Evolutionary conservation across 306 rosid species (phyloP).

Genomic region (Astragalus membranaceus): DNA sequence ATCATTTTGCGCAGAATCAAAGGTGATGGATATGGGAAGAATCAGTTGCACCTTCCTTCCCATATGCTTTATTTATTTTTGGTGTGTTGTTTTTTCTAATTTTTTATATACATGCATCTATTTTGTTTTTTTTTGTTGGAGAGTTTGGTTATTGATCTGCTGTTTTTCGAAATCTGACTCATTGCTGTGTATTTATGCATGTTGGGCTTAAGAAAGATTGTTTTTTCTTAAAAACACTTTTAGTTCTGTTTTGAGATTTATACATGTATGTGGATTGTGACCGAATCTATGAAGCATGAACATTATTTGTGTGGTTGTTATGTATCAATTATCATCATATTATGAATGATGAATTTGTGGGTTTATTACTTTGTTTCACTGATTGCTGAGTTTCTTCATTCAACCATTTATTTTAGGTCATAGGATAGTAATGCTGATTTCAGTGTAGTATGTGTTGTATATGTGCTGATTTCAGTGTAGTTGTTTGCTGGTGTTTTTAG

Average conservation of each 20-base stretch:
- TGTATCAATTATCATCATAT: too few species aligned
- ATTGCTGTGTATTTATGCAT: not conserved
- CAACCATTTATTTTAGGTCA: not conserved
- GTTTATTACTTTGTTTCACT: not conserved
- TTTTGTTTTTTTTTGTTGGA: not conserved
- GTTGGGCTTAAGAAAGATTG: not conserved
- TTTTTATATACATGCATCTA: not conserved
- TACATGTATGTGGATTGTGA: not conserved
- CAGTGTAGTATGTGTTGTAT: too few species aligned
- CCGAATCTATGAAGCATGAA: not conserved
- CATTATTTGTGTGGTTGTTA: not conserved
- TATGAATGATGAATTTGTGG: not conserved
- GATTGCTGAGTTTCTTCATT: not conserved
- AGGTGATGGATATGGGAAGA: conserved; percentile 69
- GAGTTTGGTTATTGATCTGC: not conserved
- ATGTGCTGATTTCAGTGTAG: too few species aligned
- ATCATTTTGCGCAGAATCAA: conserved; percentile 80
- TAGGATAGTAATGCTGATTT: not conserved
- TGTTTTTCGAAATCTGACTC: not conserved
- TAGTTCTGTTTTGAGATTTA: not conserved
- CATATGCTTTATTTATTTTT: not conserved
- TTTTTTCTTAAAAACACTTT: not conserved
- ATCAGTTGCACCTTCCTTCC: too few species aligned
- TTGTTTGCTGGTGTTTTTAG: too few species aligned
- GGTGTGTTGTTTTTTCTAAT: not conserved